phyloP scores from a whole-genome alignment of 2,329 filamentous ascomycete species.

The Zasmidium angulare region DNA sequence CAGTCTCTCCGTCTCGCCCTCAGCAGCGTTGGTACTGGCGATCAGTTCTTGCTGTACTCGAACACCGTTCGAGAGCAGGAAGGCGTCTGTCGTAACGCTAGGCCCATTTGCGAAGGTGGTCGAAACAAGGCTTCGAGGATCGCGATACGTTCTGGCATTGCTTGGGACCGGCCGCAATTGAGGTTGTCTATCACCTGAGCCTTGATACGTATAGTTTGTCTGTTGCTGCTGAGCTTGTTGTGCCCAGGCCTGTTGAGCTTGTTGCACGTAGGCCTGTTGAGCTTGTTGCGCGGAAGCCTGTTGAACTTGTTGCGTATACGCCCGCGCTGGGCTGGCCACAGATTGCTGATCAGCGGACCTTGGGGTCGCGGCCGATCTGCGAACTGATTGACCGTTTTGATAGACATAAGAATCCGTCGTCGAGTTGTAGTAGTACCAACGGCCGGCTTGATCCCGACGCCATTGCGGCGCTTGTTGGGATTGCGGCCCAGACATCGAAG shows the following conservation, averaged over 20 bases:
- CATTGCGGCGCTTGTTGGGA: background rate
- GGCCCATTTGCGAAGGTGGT: background rate
- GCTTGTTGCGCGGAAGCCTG: too few species aligned
- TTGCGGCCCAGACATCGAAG: background rate
- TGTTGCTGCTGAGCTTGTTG: too few species aligned
- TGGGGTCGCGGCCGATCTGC: background rate
- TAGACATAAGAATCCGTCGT: background rate
- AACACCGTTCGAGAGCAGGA: background rate
- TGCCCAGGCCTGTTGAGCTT: too few species aligned
- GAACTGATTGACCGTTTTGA: background rate
- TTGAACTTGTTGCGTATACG: too few species aligned
- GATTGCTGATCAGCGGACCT: background rate
- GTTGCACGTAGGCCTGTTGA: too few species aligned
- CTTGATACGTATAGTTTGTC: too few species aligned
- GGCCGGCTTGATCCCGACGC: background rate
- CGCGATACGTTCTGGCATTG: too few species aligned
- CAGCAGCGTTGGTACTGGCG: background rate
- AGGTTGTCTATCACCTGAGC: too few species aligned
- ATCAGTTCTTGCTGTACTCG: background rate
- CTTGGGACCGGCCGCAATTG: too few species aligned
- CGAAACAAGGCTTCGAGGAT: background rate
- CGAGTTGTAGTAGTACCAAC: background rate
- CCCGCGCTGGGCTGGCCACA: too few species aligned
- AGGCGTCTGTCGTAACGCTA: conserved; percentile 4
- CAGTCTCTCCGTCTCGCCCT: conserved; percentile 1